A percentile compares a stretch with the other conserved stretches of the same genome.
Evolutionary conservation across 2,329 filamentous ascomycete species (phyloP).

Genomic region (Monilinia polystroma): DNA sequence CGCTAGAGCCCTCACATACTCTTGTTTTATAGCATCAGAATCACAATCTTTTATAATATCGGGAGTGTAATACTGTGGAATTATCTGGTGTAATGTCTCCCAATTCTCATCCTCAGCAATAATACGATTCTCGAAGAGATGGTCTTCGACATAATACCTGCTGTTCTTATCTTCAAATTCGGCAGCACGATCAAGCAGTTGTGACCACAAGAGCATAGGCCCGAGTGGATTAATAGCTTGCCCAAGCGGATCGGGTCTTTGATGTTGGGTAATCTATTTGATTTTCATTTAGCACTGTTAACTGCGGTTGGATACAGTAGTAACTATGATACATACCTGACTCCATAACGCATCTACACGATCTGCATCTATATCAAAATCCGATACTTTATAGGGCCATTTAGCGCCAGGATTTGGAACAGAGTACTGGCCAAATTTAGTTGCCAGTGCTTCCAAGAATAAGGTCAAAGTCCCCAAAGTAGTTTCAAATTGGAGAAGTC

Average conservation of each 20-base stretch:
- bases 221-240: not conserved
- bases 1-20: conserved; percentile 5
- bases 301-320: not conserved
- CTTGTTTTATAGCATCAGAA: not conserved
- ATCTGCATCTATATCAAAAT: conserved; percentile 17
- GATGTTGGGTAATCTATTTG: conserved; percentile 12
- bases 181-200: conserved; percentile 37
- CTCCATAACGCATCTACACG: conserved; percentile 7
- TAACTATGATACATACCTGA: conserved; percentile 4
- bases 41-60: not conserved
- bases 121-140: conserved; percentile 25
- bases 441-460: conserved; percentile 14
- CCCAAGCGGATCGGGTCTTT: not conserved
- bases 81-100: not conserved
- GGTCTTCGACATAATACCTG: conserved; percentile 28
- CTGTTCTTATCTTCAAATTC: conserved; percentile 30
- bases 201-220: conserved; percentile 1
- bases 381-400: not conserved
- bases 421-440: not conserved
- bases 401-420: not conserved
- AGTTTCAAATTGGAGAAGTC: not conserved
- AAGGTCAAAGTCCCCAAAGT: not conserved
- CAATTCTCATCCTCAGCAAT: conserved; percentile 26
- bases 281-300: not conserved
- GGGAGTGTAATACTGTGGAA: not conserved